Base-by-base conservation (phyloP, 2,329 filamentous ascomycete species). In the Aspergillus bombycis region DNA sequence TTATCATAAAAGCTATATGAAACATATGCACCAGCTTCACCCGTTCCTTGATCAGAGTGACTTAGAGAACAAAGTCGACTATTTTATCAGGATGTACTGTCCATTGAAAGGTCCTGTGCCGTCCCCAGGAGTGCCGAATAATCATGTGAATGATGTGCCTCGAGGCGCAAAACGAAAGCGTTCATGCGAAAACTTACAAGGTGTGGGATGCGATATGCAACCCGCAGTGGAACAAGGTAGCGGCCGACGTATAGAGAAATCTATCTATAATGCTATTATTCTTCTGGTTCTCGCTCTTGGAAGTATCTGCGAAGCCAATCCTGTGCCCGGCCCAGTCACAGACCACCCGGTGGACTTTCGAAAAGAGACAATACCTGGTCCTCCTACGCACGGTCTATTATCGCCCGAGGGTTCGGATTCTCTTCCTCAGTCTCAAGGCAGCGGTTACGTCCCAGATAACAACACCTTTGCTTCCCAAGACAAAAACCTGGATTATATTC, bases 261-360 rank as follows among this genome's bases (percentile, higher is more conserved):
- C 90, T 9, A 88, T 95, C 19, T 86, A 89, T 59, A 96, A 92
- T 68, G 93, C 93, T 0, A 84, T 98, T 45, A 87, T 97, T 1
- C 84, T 97, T 2, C 83, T 94, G 4, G 88, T 97, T 1, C 83
- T 98, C 60, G 94, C 94, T 0, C 81, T 99, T 7, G 95, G 95
- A 21, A 93, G 93, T 72, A 91, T 98, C 14, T 94, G 92, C 70
- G 77, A 83, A 63, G 79, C 84, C 63, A 79, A 80, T 16, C 79
- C 81, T 21, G 71, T 89, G 12, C 85, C 85, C 21, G 82, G 82
- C 2, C 82, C 90, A 2, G 83, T 91, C 9, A 83, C 82, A 19
- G 74, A 76, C 41, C 32, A 63, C 23, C 63, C 59, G 12, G 60
- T 66, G 36, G 72, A 73, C 65, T 76, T 68, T 62, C 74, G 64